A percentile compares a stretch with the other conserved stretches of the same genome.
Conservation (phyloP, 805 yeast genomes). For the Wickerhamomyces rabaulensis region DNA sequence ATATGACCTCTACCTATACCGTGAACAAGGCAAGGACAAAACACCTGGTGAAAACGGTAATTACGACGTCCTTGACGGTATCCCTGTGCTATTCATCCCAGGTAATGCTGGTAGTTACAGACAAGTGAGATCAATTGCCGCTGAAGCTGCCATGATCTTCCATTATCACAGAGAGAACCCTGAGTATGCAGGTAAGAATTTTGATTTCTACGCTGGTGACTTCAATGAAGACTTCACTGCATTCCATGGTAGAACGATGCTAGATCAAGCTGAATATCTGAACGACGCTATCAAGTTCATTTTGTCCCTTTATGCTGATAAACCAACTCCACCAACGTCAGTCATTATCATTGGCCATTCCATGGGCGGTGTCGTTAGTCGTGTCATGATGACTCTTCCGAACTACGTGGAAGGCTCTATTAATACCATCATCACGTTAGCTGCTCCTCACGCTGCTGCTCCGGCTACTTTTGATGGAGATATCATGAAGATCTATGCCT, state of each 20-base stretch:
- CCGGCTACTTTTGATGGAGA: constrained; percentile 95
- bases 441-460: constrained; percentile 89
- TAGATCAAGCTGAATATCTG: constrained; percentile 89
- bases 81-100: constrained; percentile 90
- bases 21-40: constrained; percentile 72
- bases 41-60: constrained; percentile 40
- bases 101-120: constrained; percentile 95
- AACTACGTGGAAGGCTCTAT: constrained; percentile 70
- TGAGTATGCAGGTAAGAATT: constrained; percentile 33
- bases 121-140: constrained; percentile 90
- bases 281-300: constrained; percentile 85
- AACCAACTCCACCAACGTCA: constrained; percentile 47
- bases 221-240: constrained; percentile 96
- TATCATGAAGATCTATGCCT: constrained; percentile 64
- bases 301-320: constrained; percentile 50
- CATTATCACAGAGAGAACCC: constrained; percentile 37
- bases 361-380: constrained; percentile 95
- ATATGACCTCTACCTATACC: constrained; percentile 77
- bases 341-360: constrained; percentile 87
- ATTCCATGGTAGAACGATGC: constrained; percentile 87
- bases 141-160: constrained; percentile 60
- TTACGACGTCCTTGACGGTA: constrained; percentile 43
- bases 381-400: constrained; percentile 75
- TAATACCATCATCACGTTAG: constrained; percentile 77
- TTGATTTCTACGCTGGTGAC: constrained; percentile 89